Base-by-base conservation (phyloP, 169 alveolate species). In the Plasmodium adleri region DNA sequence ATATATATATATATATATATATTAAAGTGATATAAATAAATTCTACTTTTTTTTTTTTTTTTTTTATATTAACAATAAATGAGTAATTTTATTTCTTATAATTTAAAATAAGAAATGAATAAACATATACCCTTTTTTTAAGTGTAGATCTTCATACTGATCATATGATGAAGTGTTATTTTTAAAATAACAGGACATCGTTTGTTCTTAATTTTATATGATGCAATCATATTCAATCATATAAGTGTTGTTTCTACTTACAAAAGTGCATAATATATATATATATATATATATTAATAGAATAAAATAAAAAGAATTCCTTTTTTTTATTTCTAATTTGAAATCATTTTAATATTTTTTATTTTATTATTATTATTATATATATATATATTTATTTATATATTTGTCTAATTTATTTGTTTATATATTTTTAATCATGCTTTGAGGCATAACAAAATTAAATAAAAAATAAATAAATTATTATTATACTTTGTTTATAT, bases 241-340 rank as follows among this genome's bases (percentile, higher is more conserved):
- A 12, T 50, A 71, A 24, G 43, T 66, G 28, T 39, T 39, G 47
- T 71, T 71, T 47, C 24, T 26, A 9, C 22, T 26, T 56, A 56
- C 22, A 6, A 17, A 1, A 56, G 64, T 56, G 64, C 64, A 56
- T 39, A 39, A 39, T 39, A 39, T 39, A 28, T 28, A 28, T 28
- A 28, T 28, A 26, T 26, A 26, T 26, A 26, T 26, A 1, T 26
- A 64, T 15, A n/a, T 74, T 74, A 10, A 58, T n/a, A 8, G 63
- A 20, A 15, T 66, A 66, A 70, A 39, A 50, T 10, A 56, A 59
- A 56, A 26, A 28, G 22, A 50, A 39, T 58, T 45, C 45, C 59
- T 32, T 60, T 62, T 83, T 68, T 83, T 83, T 58, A 83, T 67
- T 83, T 83, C 85, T 83, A 67, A 56, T 67, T 67, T 83, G 56